Evolutionary conservation across 2,329 filamentous ascomycete genomes (phyloP).

Genomic region (Pseudogymnoascus destructans): DNA sequence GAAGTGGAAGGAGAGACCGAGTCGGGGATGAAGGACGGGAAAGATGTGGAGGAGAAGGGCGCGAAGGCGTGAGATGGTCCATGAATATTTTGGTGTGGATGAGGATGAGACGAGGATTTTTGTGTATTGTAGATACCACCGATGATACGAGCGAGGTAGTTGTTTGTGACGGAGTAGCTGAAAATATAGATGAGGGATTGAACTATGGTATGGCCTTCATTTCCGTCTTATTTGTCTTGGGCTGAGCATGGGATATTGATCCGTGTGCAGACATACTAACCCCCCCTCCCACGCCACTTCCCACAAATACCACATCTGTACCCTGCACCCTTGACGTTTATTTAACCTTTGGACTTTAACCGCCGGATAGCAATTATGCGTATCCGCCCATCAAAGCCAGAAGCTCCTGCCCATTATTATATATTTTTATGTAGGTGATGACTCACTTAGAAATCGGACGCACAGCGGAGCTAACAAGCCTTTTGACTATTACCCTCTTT

Average conservation of each 20-base stretch:
- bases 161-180: constrained; percentile 1
- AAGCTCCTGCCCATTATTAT: no score
- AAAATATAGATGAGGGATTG: constrained; percentile 2
- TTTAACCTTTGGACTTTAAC: no score
- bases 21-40: constrained; percentile 1
- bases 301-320: not conserved
- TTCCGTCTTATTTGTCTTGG: not conserved
- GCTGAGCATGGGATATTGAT: not conserved
- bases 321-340: no score
- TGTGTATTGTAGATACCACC: constrained; percentile 7
- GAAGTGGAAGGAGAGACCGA: constrained; percentile 12
- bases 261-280: not conserved
- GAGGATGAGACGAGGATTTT: not conserved
- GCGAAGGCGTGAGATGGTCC: constrained; percentile 7
- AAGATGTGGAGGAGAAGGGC: constrained; percentile 7
- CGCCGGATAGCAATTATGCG: no score
- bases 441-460: no score
- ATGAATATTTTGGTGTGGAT: constrained; percentile 1
- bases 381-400: no score
- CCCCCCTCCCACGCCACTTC: not conserved
- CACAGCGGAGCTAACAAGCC: no score
- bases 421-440: no score
- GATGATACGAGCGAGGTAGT: not conserved
- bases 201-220: not conserved
- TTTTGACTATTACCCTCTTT: no score